Conservation (phyloP, 805 yeast species). For the Candida anglica region DNA sequence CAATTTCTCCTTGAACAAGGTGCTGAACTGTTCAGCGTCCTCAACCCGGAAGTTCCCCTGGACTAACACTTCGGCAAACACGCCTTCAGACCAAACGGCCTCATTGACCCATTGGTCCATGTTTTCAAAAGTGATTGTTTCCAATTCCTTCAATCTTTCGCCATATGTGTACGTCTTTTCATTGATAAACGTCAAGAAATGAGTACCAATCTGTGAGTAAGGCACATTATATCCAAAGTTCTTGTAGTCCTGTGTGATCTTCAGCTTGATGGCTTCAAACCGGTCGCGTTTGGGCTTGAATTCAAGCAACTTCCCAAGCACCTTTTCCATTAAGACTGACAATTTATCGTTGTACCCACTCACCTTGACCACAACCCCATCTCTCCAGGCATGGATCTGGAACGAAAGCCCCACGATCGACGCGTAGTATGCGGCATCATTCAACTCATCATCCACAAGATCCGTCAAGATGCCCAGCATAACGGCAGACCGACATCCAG, state of each 20-base stretch:
- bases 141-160: conserved; percentile 53
- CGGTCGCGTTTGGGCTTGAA: conserved; percentile 54
- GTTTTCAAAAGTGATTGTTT: conserved; percentile 43
- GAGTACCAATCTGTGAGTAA: conserved; percentile 67
- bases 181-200: conserved; percentile 60
- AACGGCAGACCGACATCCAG: conserved; percentile 56
- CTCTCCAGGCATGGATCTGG: conserved; percentile 54
- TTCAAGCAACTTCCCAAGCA: conserved; percentile 48
- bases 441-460: conserved; percentile 68
- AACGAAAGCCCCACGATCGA: conserved; percentile 71
- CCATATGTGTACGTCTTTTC: conserved; percentile 65
- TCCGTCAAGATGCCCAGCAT: conserved; percentile 63
- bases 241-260: conserved; percentile 53
- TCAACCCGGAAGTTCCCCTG: conserved; percentile 64
- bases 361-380: conserved; percentile 65
- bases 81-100: conserved; percentile 47
- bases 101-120: conserved; percentile 46
- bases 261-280: conserved; percentile 65
- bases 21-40: conserved; percentile 50
- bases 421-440: conserved; percentile 80
- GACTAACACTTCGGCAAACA: conserved; percentile 67
- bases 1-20: conserved; percentile 23
- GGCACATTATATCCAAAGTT: conserved; percentile 76
- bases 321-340: conserved; percentile 54
- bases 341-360: conserved; percentile 85